Evolutionary conservation across 2,329 filamentous ascomycete species (phyloP), one percentile per base, ranked within the genome.

Genomic region (Diaporthe ampelina): DNA sequence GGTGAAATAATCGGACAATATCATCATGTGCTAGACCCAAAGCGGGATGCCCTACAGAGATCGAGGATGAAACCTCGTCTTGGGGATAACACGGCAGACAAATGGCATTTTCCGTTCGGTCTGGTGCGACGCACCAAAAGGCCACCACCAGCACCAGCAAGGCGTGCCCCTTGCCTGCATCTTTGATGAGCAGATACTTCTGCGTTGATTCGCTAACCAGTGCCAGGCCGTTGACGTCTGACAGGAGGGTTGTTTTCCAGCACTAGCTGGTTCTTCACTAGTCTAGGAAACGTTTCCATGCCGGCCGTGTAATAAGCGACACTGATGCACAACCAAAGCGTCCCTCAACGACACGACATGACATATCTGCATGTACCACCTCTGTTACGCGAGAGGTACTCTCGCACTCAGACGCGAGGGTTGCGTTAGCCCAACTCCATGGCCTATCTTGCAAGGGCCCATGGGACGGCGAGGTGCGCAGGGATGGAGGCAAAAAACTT

Each of bases 181-280:
- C n/a, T 72, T 56, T 61, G 57, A 63, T 54, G 48, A 72, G 56
- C n/a, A 56, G 48, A 63, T 54, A 40, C 57, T 43, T 54, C 57
- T 72, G 45, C 57, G 48, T 63, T 56, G 70, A 43, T 61, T 72
- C 70, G 70, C 57, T 32, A 72, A 40, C 24, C 57, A 54, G 37
- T 56, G 24, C 24, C 32, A 43, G 58, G 24, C 70, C 70, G 70
- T 72, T 72, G 70, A 45, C 50, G 58, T 37, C 35, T 63, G 61
- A 58, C 35, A 43, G 15, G 35, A 40, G 11, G 43, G 24, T 52
- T 54, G 70, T 63, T 9, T 72, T 8, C 37, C 58, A 63, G 57
- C 58, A 72, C 48, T 73, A 32, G 24, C 48, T 52, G 58, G 70
- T 45, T 75, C 57, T 58, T 17, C 59, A 40, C 67, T 72, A 74